These are phyloP conservation scores for Hymenoscyphus infarciens DNA, from an alignment of 2,329 filamentous ascomycete species.

Conservation along the genomic window DNA sequence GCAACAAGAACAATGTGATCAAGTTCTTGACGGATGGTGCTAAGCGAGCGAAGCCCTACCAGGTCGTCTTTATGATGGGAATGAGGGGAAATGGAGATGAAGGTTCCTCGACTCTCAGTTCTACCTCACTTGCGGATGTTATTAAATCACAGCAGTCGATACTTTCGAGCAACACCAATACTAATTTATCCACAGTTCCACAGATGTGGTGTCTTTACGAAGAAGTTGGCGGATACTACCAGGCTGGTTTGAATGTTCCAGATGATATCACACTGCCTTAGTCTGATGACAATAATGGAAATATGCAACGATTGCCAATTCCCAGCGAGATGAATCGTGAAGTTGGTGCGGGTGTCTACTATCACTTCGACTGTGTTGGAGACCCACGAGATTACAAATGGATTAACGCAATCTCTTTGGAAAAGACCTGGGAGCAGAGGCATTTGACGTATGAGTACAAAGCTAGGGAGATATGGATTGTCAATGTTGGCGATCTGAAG, in stretches of 20 bases:
- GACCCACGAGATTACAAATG: constrained; percentile 45
- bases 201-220: constrained; percentile 72
- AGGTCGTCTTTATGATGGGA: constrained; percentile 59
- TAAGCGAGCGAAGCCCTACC: constrained; percentile 60
- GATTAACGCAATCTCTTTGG: constrained; percentile 17
- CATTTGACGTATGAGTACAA: constrained; percentile 52
- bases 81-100: constrained; percentile 69
- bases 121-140: constrained; percentile 54
- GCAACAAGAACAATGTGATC: constrained; percentile 64
- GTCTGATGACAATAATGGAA: constrained; percentile 67
- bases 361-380: constrained; percentile 52
- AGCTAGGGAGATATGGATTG: constrained; percentile 53
- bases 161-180: constrained; percentile 47
- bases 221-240: constrained; percentile 66
- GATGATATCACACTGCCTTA: constrained; percentile 66
- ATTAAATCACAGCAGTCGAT: constrained; percentile 57
- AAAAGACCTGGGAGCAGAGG: constrained; percentile 60
- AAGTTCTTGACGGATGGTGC: constrained; percentile 65
- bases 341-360: constrained; percentile 63
- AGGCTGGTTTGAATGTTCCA: constrained; percentile 58
- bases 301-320: constrained; percentile 57
- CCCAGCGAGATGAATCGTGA: constrained; percentile 52
- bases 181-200: constrained; percentile 43
- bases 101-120: constrained; percentile 50
- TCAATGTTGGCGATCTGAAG: constrained; percentile 61